Evolutionary conservation across 352 stramenopile genomes (phyloP).

Genomic region (Globisporangium acanthophoron): DNA sequence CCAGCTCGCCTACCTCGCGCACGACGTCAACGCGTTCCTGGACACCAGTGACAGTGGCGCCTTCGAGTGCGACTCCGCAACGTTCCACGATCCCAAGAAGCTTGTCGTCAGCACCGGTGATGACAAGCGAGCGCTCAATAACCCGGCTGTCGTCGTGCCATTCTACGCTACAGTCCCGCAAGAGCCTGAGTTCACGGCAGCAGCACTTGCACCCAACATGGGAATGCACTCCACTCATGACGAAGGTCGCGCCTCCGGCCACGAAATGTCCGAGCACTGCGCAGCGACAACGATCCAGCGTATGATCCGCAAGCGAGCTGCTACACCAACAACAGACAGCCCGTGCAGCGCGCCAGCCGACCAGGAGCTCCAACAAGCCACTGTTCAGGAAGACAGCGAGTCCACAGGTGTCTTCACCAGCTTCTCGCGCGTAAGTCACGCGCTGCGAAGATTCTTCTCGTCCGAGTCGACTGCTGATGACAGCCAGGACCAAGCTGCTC

Average conservation of each 20-base stretch:
- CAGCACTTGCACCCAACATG: no score
- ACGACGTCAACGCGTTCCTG: constrained; percentile 1
- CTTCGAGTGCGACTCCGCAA: background rate
- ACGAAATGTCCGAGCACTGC: background rate
- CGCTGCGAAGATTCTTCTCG: background rate
- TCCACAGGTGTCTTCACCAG: background rate
- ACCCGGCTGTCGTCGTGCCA: background rate
- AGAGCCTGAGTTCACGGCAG: background rate
- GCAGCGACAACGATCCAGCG: constrained; percentile 5
- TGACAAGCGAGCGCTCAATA: background rate
- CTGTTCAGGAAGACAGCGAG: background rate
- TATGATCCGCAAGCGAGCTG: background rate
- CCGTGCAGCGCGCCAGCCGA: background rate
- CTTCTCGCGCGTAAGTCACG: background rate
- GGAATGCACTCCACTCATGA: no score
- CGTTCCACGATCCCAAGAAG: background rate
- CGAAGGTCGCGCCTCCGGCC: no score
- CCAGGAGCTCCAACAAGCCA: background rate
- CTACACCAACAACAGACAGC: background rate
- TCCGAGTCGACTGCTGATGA: background rate
- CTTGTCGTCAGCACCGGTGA: background rate
- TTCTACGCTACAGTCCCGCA: background rate
- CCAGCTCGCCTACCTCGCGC: background rate
- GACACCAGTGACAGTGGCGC: background rate
- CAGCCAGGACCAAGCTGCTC: background rate